These are phyloP conservation scores for Fusarium poae DNA, from an alignment of 2,329 filamentous ascomycete species.

Conservation along the genomic window DNA sequence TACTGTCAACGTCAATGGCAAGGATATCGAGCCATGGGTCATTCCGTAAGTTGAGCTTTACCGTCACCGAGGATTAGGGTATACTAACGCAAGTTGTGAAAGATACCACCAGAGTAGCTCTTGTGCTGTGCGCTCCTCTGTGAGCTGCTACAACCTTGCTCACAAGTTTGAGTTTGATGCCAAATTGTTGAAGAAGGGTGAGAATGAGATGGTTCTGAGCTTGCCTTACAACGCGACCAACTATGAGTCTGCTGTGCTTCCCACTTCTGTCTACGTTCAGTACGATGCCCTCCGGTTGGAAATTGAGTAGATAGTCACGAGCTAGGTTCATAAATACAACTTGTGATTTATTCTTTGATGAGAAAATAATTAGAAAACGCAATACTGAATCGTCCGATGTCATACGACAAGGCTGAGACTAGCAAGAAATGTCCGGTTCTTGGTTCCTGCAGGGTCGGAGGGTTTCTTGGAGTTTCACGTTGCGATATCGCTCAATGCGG, in stretches of 20 bases:
- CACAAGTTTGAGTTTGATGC: conserved; percentile 71
- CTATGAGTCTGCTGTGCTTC: conserved; percentile 68
- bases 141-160: conserved; percentile 72
- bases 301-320: conserved; percentile 51
- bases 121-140: conserved; percentile 70
- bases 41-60: conserved; percentile 60
- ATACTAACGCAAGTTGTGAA: conserved; percentile 1
- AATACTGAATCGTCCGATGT: conserved; percentile 9
- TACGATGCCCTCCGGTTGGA: conserved; percentile 75
- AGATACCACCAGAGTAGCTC: conserved; percentile 56
- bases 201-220: conserved; percentile 69
- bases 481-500: not conserved
- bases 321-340: not conserved
- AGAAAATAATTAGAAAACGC: conserved; percentile 20
- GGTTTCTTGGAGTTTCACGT: conserved; percentile 32
- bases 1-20: conserved; percentile 57
- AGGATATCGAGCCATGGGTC: conserved; percentile 64
- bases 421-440: not conserved
- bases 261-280: conserved; percentile 70
- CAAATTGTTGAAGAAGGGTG: conserved; percentile 61
- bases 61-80: too few species aligned
- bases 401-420: conserved; percentile 20
- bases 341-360: not conserved
- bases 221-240: conserved; percentile 71
- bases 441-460: conserved; percentile 30